Percentiles rank a stretch among this genome's conserved stretches.
phyloP scores from a whole-genome alignment of 495 filamentous ascomycete genomes.

The Venustampulla echinocandica region DNA sequence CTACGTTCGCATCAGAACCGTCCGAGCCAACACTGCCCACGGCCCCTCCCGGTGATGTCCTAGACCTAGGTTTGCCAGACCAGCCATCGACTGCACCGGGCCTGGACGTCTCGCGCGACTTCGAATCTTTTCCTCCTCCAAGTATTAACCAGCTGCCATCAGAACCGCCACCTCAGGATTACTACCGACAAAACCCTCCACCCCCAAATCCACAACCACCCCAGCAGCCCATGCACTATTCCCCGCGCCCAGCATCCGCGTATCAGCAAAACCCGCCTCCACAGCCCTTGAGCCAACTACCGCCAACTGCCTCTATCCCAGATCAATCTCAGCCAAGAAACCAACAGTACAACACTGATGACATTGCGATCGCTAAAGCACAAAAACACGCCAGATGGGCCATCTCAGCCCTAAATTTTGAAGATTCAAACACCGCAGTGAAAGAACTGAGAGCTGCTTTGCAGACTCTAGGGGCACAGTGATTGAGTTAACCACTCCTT shows the following conservation, averaged over 20 bases:
- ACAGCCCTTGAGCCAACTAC: background rate
- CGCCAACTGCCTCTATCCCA: slow-evolving; percentile 3
- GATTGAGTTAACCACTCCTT: background rate
- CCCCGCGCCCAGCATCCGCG: slow-evolving; percentile 1
- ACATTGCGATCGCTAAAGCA: slow-evolving; percentile 64
- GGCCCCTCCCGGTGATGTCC: slow-evolving; percentile 16
- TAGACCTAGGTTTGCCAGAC: slow-evolving; percentile 21
- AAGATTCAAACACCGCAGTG: slow-evolving; percentile 86
- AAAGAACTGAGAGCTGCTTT: slow-evolving; percentile 74
- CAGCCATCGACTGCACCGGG: slow-evolving; percentile 19
- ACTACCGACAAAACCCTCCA: slow-evolving; percentile 23
- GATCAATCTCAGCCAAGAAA: slow-evolving; percentile 6
- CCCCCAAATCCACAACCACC: slow-evolving; percentile 2
- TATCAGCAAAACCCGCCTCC: slow-evolving; percentile 8
- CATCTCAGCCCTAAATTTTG: slow-evolving; percentile 92
- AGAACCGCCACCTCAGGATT: slow-evolving; percentile 16
- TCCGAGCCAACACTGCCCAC: slow-evolving; percentile 14
- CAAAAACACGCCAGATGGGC: slow-evolving; percentile 98
- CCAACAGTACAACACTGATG: slow-evolving; percentile 43
- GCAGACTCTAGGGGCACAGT: slow-evolving; percentile 47
- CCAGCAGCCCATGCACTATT: background rate
- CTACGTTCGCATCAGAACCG: slow-evolving; percentile 27
- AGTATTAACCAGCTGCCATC: slow-evolving; percentile 7
- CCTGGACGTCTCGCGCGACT: slow-evolving; percentile 2
- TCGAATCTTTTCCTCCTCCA: slow-evolving; percentile 17